These are phyloP conservation scores for Phytophthora quininea DNA, from an alignment of 352 stramenopile species.

Conservation along the genomic window DNA sequence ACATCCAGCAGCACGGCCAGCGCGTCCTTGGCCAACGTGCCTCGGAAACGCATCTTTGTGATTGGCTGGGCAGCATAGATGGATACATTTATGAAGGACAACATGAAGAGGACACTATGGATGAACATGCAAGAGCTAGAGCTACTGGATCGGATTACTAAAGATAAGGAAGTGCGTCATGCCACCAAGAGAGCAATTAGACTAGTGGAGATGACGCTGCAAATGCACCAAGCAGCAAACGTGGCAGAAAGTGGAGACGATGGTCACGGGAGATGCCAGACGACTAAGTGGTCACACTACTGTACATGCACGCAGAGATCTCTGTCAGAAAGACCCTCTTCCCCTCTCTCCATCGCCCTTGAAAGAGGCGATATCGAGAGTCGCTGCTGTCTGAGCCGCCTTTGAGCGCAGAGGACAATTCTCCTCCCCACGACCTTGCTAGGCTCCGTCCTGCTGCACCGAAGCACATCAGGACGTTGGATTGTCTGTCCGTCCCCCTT, in stretches of 20 bases:
- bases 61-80: conserved; percentile 24
- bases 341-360: conserved; percentile 11
- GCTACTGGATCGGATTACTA: conserved; percentile 87
- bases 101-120: background rate
- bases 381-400: conserved; percentile 61
- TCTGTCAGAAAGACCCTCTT: conserved; percentile 24
- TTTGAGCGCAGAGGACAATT: conserved; percentile 69
- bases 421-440: conserved; percentile 67
- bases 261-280: conserved; percentile 33
- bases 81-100: background rate
- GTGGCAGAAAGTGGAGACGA: conserved; percentile 22
- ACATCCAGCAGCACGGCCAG: conserved; percentile 82
- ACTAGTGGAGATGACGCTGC: conserved; percentile 20
- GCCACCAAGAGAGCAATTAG: conserved; percentile 23
- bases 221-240: conserved; percentile 3
- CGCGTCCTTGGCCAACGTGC: conserved; percentile 75
- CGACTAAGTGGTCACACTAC: conserved; percentile 26
- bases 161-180: conserved; percentile 62
- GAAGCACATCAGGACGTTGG: conserved; percentile 15
- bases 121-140: background rate
- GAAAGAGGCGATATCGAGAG: conserved; percentile 14
- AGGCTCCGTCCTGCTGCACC: conserved; percentile 26
- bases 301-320: background rate
- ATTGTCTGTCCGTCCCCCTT: conserved; percentile 68
- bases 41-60: conserved; percentile 73